phyloP scores from a whole-genome alignment of 2,329 filamentous ascomycete species.

The Aspergillus novoparasiticus region DNA sequence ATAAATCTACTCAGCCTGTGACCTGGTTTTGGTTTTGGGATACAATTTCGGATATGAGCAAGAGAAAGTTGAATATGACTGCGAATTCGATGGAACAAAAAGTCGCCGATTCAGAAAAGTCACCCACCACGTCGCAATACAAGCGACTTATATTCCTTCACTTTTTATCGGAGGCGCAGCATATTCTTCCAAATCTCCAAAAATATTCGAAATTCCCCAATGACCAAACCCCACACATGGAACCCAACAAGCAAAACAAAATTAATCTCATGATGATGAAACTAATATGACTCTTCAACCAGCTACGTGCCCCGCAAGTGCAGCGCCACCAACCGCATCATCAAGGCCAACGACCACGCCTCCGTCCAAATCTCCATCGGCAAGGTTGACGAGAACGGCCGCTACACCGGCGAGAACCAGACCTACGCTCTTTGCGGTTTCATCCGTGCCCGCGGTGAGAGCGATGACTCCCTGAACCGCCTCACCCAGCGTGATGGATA shows the following conservation, averaged over 20 bases:
- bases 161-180: neutral
- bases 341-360: conserved; percentile 99
- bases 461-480: conserved; percentile 94
- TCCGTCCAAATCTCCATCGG: conserved; percentile 95
- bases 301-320: conserved; percentile 99
- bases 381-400: conserved; percentile 99
- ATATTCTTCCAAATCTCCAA: neutral
- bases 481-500: conserved; percentile 94
- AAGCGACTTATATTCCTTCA: too few relatives aligned
- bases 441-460: conserved; percentile 96
- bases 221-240: conserved; percentile 5
- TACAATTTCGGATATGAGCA: neutral
- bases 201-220: neutral
- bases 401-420: conserved; percentile 95
- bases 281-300: conserved; percentile 25
- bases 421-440: conserved; percentile 97
- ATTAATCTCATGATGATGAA: neutral
- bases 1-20: conserved; percentile 14
- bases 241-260: neutral
- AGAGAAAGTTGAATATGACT: neutral
- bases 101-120: neutral
- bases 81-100: neutral
- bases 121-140: neutral
- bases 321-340: conserved; percentile 98
- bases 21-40: conserved; percentile 11